Evolutionary conservation across 768 basidiomycete genomes (phyloP).

Genomic region (Coprinellus aureogranulatus): DNA sequence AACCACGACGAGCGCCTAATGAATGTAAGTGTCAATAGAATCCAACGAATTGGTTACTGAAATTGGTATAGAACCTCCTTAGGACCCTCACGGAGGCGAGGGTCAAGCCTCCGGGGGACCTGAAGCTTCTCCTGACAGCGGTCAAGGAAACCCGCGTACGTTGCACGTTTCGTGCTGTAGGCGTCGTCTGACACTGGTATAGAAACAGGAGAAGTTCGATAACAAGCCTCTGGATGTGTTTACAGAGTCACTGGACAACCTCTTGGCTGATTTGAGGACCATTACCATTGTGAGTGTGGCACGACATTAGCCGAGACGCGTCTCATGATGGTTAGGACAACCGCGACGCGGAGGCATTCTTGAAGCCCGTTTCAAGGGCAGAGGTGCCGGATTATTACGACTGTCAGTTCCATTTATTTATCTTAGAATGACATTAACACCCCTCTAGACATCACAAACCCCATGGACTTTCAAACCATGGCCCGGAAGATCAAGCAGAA

Average conservation of each 20-base stretch:
- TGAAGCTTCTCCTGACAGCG: slow-evolving; percentile 76
- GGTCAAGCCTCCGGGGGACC: slow-evolving; percentile 68
- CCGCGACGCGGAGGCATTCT: slow-evolving; percentile 89
- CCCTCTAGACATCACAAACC: slow-evolving; percentile 77
- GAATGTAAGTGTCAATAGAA: slow-evolving; percentile 39
- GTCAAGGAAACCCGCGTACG: slow-evolving; percentile 88
- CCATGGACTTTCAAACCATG: slow-evolving; percentile 96
- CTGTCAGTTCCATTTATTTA: slow-evolving; percentile 46
- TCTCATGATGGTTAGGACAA: slow-evolving; percentile 55
- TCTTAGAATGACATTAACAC: slow-evolving; percentile 7
- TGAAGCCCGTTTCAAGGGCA: slow-evolving; percentile 85
- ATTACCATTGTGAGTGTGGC: slow-evolving; percentile 56
- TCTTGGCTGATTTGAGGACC: slow-evolving; percentile 80
- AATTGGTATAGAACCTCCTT: slow-evolving; percentile 70
- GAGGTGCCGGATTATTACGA: slow-evolving; percentile 95
- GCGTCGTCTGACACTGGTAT: too few species aligned
- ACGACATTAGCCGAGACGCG: slow-evolving; percentile 20
- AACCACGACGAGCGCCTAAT: slow-evolving; percentile 25
- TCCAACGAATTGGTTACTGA: slow-evolving; percentile 19
- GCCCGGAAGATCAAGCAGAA: slow-evolving; percentile 90
- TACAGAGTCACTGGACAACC: slow-evolving; percentile 89
- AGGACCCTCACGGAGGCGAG: slow-evolving; percentile 81
- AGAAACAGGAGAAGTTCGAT: slow-evolving; percentile 46
- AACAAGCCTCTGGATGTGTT: slow-evolving; percentile 81
- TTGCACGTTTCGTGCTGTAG: too few species aligned